These are phyloP conservation scores for Rhodocollybia butyracea DNA, from an alignment of 768 basidiomycete species.

Conservation along the genomic window DNA sequence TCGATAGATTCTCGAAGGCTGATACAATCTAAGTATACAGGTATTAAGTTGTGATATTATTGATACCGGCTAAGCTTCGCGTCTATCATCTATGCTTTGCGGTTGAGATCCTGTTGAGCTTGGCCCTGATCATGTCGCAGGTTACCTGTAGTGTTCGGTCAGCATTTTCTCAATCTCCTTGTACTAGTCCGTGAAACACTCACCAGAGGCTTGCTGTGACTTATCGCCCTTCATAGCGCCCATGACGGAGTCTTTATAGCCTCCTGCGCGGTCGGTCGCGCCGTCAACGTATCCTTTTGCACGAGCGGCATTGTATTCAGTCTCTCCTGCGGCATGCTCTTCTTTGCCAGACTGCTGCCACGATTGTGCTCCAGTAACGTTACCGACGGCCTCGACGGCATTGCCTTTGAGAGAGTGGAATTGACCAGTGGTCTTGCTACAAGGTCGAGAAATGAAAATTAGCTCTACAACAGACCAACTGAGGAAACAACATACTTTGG, in stretches of 20 bases:
- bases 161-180: not conserved
- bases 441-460: not conserved
- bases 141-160: not conserved
- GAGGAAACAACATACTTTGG: not conserved
- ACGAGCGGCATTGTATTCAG: constrained; percentile 15
- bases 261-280: not conserved
- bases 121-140: not conserved
- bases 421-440: constrained; percentile 3
- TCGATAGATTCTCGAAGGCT: too few species aligned
- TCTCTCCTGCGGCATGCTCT: constrained; percentile 36
- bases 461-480: not conserved
- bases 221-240: constrained; percentile 30
- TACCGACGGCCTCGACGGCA: constrained; percentile 19
- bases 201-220: not conserved
- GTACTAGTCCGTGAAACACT: not conserved
- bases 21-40: too few species aligned
- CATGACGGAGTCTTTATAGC: constrained; percentile 15
- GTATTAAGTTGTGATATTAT: too few species aligned
- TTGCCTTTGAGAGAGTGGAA: constrained; percentile 2
- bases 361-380: constrained; percentile 26
- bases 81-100: not conserved
- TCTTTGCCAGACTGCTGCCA: constrained; percentile 31
- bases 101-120: not conserved
- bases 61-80: too few species aligned
- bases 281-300: not conserved